Conservation (phyloP, 2,329 filamentous ascomycete genomes). For the Penicillium sp. region DNA sequence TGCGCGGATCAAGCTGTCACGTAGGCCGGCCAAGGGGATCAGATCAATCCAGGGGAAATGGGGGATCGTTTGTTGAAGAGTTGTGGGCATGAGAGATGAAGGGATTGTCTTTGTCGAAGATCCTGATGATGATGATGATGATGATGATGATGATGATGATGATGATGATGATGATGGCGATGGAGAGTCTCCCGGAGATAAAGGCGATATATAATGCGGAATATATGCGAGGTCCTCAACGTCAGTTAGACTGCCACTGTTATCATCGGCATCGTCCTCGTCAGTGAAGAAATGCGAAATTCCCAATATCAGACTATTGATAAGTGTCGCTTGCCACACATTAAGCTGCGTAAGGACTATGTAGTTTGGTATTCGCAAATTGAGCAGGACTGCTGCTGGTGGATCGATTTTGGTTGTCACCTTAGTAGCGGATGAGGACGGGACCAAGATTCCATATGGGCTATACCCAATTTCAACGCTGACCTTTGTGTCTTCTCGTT, state of each 20-base stretch:
- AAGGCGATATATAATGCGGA: background rate
- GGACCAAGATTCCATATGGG: background rate
- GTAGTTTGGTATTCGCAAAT: background rate
- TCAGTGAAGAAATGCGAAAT: background rate
- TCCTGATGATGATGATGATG: background rate
- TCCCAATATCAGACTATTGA: background rate
- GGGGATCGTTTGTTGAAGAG: background rate
- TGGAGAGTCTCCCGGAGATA: background rate
- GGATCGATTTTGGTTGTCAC: background rate
- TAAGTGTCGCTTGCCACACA: background rate
- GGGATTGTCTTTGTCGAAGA: background rate
- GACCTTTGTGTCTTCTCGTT: background rate
- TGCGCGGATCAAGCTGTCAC: constrained; percentile 10
- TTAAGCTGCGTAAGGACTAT: background rate
- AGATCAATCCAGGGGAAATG: constrained; percentile 6
- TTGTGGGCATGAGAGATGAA: background rate
- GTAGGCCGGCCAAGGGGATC: background rate
- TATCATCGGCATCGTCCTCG: background rate
- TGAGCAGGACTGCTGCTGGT: background rate
- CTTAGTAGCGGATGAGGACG: background rate
- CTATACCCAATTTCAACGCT: background rate
- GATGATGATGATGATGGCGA: background rate
- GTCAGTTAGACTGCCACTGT: background rate
- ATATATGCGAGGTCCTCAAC: background rate
- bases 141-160: too few species aligned